phyloP scores from a whole-genome alignment of 2,329 filamentous ascomycete species.

The Alternaria conjuncta region DNA sequence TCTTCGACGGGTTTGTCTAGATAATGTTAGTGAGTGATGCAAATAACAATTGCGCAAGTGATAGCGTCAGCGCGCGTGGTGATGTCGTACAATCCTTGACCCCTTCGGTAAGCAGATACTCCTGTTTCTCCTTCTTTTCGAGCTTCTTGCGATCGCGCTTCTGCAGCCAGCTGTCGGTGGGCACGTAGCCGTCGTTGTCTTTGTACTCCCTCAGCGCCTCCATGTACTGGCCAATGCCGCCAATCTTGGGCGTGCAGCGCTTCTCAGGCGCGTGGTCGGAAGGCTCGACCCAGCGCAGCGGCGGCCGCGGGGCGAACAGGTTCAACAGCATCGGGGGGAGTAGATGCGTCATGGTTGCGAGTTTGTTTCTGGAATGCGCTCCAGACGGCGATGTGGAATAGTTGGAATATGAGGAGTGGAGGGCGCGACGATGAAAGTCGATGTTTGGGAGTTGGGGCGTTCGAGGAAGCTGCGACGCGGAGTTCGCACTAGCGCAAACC shows the following conservation, averaged over 20 bases:
- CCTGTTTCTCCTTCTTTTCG: slow-evolving; percentile 75
- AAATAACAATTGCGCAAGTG: background rate
- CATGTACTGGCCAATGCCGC: slow-evolving; percentile 77
- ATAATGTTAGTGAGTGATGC: slow-evolving; percentile 20
- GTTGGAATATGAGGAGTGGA: slow-evolving; percentile 21
- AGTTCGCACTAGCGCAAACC: slow-evolving; percentile 30
- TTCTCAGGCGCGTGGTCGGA: slow-evolving; percentile 83
- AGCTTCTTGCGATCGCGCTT: slow-evolving; percentile 80
- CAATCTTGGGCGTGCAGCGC: slow-evolving; percentile 74
- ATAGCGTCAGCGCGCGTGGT: background rate
- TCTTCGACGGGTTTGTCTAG: slow-evolving; percentile 83
- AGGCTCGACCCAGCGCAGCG: slow-evolving; percentile 86
- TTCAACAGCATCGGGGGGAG: slow-evolving; percentile 90
- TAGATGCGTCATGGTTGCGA: slow-evolving; percentile 83
- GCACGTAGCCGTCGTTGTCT: slow-evolving; percentile 75
- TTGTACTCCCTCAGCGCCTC: slow-evolving; percentile 77
- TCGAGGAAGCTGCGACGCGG: slow-evolving; percentile 24
- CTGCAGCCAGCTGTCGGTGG: slow-evolving; percentile 94
- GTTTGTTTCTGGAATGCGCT: slow-evolving; percentile 43
- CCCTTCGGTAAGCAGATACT: slow-evolving; percentile 68
- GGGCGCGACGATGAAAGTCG: slow-evolving; percentile 27
- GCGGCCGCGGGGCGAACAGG: slow-evolving; percentile 93
- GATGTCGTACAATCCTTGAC: slow-evolving; percentile 66
- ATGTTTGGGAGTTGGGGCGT: slow-evolving; percentile 3
- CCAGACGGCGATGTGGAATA: slow-evolving; percentile 42